Evolutionary conservation across 2,329 filamentous ascomycete species (phyloP), one percentile per base, ranked within the genome.

Genomic region (Trichoderma oligosporum): DNA sequence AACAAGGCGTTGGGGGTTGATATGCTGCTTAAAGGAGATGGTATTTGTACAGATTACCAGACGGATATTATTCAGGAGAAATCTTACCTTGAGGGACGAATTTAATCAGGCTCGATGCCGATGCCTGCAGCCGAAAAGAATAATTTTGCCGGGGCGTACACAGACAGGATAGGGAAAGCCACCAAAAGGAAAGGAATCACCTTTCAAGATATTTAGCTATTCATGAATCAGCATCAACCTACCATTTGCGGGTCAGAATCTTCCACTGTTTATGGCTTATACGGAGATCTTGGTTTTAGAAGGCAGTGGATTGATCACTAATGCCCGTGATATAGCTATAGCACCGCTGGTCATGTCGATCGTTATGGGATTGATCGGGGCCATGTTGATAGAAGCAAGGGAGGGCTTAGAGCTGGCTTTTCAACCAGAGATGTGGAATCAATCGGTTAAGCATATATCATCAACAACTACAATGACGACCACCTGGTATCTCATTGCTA

Each of bases 121-220:
- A 48, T 3, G 38, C 20, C 53, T 39, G 35, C 44, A 41, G 14
- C 35, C 44, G 20, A 35, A 47, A n/a, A 25, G 33, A 33, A 48
- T 12, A 20, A 44, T 48, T 41, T n/a, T 46, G 45, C 51, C 39
- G 18, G 51, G 16, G 31, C 51, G 33, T 55, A 29, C 41, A n/a
- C 51, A 38, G 31, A 27, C 22, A 44, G 33, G 51, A 55, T 31
- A 35, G 22, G 41, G 51, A 36, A 31, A 45, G 41, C 51, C 51
- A 12, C 18, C 20, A 46, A 11, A 35, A 38, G 16, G 27, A 27
- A 20, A 46, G 51, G 41, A 39, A 27, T 9, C 51, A 22, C 24
- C 51, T 51, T 24, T 45, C 51, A 31, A 16, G 27, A 44, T 54
- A 55, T 46, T 33, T 45, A 55, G 31, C 41, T 45, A 38, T 46